Base-by-base conservation (phyloP, 2,329 filamentous ascomycete genomes). In the Colletotrichum echinochloae region DNA sequence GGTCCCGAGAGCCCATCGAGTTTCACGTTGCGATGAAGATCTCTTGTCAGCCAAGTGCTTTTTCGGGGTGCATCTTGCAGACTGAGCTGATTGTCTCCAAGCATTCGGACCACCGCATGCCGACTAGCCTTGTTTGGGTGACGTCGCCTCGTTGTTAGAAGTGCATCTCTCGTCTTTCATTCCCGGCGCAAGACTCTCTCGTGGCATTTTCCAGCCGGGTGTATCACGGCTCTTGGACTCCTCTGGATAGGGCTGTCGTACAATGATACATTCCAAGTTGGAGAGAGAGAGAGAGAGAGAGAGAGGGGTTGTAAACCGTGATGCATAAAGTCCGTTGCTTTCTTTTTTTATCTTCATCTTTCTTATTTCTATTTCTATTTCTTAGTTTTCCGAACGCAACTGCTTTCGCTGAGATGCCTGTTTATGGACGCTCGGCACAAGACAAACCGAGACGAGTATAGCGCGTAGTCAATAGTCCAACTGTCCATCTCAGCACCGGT, bases 101-200 rank as follows among this genome's bases (percentile, higher is more conserved):
- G 70, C 74, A 74, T 51, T 72, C 73, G 39, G 76, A 76, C 63
- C 75, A 76, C 33, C 44, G 48, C 20, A 23, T 9, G 48, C 6
- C 48, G 30, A 37, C 48, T 30, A 30, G 37, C 61, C 60, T 23
- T 48, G 46, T 37, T 54, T 60, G 37, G 48, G 62, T 60, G 62
- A 44, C 48, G 44, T 60, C 33, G 49, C 61, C 5, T 51, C 23
- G 62, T 55, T 60, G 46, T 20, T 20, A 37, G 9, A 37, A 60
- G 30, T 49, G 39, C 62, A 55, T 41, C 49, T 60, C 30, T 16
- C 66, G 60, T 68, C 60, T 68, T 44, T 52, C 59, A 18, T 44
- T 20, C 49, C 30, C 35, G 48, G 20, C 4, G 39, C 39, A 20
- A 41, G 39, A 16, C 39, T 11, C 3, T 16, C 46, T 28, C 46